Conservation (phyloP, 1,284 basidiomycete genomes). For the Rhizoctonia solani region DNA sequence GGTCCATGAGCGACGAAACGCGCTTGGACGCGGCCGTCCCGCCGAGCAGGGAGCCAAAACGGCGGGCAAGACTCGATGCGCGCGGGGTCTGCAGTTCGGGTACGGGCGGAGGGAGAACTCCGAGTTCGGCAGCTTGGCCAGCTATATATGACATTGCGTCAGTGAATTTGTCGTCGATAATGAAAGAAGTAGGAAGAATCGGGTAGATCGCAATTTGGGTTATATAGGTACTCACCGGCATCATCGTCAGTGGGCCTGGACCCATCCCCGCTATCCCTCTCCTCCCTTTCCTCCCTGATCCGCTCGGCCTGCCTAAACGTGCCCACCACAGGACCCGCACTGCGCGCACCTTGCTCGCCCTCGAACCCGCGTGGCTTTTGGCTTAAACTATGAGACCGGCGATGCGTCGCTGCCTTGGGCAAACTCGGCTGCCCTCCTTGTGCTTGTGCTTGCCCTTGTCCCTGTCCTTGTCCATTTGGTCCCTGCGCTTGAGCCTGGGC, state of each 20-base stretch:
- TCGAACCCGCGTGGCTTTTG: conserved; percentile 61
- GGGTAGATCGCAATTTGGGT: too few relatives aligned
- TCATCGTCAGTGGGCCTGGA: not conserved
- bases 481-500: too few relatives aligned
- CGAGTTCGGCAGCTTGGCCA: conserved; percentile 24
- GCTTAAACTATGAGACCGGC: conserved; percentile 65
- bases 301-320: conserved; percentile 51
- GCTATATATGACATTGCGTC: too few relatives aligned
- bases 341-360: conserved; percentile 53
- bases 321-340: conserved; percentile 61
- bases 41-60: conserved; percentile 69
- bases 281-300: conserved; percentile 39
- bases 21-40: conserved; percentile 43
- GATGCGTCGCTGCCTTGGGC: conserved; percentile 42
- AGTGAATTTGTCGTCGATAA: too few relatives aligned
- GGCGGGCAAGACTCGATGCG: conserved; percentile 51
- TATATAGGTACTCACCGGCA: too few relatives aligned
- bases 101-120: not conserved
- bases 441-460: not conserved
- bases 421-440: conserved; percentile 27
- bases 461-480: too few relatives aligned
- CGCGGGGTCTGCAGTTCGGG: not conserved
- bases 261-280: conserved; percentile 42
- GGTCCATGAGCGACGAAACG: conserved; percentile 9
- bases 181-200: too few relatives aligned